Conservation (phyloP, 192 early-diverging fungal genomes). For the Umbelopsis sp. region DNA sequence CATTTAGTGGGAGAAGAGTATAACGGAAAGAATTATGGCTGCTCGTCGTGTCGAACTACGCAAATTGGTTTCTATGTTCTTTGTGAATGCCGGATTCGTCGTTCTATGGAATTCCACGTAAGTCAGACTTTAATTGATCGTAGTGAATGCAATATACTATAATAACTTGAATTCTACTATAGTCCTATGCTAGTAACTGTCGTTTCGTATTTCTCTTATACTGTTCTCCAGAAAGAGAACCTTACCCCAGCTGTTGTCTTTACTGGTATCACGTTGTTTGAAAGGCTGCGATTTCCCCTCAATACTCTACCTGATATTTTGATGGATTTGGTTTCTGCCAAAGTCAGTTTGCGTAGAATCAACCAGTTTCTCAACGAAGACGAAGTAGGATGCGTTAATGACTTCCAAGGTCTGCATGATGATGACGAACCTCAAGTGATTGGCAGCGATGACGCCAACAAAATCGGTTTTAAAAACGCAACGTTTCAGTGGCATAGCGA, state of each 20-base stretch:
- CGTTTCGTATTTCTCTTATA: slow-evolving; percentile 59
- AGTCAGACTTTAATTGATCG: not conserved
- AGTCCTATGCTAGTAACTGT: slow-evolving; percentile 61
- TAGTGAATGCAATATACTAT: not conserved
- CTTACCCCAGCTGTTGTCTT: slow-evolving; percentile 61
- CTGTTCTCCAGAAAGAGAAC: slow-evolving; percentile 44
- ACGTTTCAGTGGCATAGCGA: slow-evolving; percentile 25
- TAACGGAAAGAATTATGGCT: slow-evolving; percentile 68
- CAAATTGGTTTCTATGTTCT: slow-evolving; percentile 35
- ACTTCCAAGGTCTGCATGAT: slow-evolving; percentile 26
- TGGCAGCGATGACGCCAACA: slow-evolving; percentile 15
- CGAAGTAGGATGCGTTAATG: slow-evolving; percentile 39
- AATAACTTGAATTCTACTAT: too few relatives aligned
- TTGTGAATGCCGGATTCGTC: slow-evolving; percentile 31
- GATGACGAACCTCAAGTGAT: not conserved
- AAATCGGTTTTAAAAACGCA: slow-evolving; percentile 20
- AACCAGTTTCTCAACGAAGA: slow-evolving; percentile 39
- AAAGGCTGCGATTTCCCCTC: slow-evolving; percentile 60
- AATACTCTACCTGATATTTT: slow-evolving; percentile 59
- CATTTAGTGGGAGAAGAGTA: slow-evolving; percentile 63
- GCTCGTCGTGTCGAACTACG: slow-evolving; percentile 36
- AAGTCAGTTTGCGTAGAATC: slow-evolving; percentile 58
- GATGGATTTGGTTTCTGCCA: slow-evolving; percentile 49
- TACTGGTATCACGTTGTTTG: slow-evolving; percentile 64
- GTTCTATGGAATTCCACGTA: slow-evolving; percentile 31